A percentile compares a stretch with the other conserved stretches of the same genome.
Evolutionary conservation across 176 grass and related monocot species (phyloP).

Genomic region (Avena eriantha): DNA sequence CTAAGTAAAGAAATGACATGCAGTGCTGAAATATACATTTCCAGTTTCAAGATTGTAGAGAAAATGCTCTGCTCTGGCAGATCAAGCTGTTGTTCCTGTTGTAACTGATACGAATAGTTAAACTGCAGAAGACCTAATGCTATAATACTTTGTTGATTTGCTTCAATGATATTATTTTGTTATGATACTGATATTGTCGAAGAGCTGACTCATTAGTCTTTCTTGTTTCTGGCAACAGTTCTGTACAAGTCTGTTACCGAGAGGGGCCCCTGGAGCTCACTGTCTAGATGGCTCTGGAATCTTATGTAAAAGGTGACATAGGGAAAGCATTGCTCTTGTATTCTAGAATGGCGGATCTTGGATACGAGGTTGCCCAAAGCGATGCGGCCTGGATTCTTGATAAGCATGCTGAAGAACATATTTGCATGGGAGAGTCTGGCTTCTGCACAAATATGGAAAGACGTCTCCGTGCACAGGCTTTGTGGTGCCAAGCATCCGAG

Average conservation of each 20-base stretch:
- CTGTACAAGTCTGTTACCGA: constrained; percentile 91
- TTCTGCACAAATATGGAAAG: constrained; percentile 91
- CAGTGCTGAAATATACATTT: constrained; percentile 5
- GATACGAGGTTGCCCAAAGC: constrained; percentile 96
- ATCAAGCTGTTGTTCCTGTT: not conserved
- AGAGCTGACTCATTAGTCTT: constrained; percentile 5
- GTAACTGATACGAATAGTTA: not conserved
- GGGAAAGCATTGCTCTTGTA: constrained; percentile 94
- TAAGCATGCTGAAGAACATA: constrained; percentile 78
- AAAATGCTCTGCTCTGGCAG: not conserved
- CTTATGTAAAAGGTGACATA: constrained; percentile 93
- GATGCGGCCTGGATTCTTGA: constrained; percentile 99
- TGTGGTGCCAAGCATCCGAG: constrained; percentile 98
- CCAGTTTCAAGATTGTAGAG: constrained; percentile 2
- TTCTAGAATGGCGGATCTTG: constrained; percentile 96
- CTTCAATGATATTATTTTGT: not conserved
- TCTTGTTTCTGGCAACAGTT: constrained; percentile 65
- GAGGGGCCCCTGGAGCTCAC: constrained; percentile 89
- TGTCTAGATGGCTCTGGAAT: constrained; percentile 91
- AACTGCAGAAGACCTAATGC: not conserved
- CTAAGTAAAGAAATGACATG: not conserved
- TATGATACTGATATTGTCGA: constrained; percentile 1
- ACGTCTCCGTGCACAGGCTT: constrained; percentile 78
- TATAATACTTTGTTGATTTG: not conserved
- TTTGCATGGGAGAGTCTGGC: constrained; percentile 92